These are phyloP conservation scores for Bipolaris oryzae DNA, from an alignment of 2,329 filamentous ascomycete species.

Conservation along the genomic window DNA sequence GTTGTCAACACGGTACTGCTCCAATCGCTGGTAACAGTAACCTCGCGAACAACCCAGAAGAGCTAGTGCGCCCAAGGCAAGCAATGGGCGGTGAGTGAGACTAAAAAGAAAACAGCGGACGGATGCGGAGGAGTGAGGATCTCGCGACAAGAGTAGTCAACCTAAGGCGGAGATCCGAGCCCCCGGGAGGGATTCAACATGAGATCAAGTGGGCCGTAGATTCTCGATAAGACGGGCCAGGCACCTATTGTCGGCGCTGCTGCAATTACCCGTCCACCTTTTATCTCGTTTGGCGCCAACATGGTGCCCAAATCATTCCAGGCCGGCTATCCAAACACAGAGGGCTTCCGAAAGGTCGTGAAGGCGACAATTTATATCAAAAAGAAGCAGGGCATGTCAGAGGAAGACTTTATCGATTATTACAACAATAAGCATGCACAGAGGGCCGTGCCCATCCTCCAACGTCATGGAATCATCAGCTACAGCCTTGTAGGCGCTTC, in stretches of 20 bases:
- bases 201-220: conserved; percentile 11
- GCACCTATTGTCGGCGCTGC: conserved; percentile 6
- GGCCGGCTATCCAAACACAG: conserved; percentile 53
- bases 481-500: conserved; percentile 51
- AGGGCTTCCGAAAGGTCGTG: conserved; percentile 55
- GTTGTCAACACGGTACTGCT: conserved; percentile 8
- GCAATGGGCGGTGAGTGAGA: conserved; percentile 29
- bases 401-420: conserved; percentile 53
- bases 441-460: conserved; percentile 52
- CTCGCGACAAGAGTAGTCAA: conserved; percentile 5
- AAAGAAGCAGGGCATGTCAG: conserved; percentile 55
- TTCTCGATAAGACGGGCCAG: conserved; percentile 6
- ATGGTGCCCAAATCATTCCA: conserved; percentile 54
- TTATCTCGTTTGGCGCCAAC: conserved; percentile 28
- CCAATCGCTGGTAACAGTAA: conserved; percentile 4
- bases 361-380: conserved; percentile 55
- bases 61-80: conserved; percentile 3
- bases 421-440: conserved; percentile 55
- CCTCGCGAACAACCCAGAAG: conserved; percentile 10
- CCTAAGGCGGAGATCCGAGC: conserved; percentile 10
- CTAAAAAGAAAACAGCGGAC: conserved; percentile 18
- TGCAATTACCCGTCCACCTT: conserved; percentile 9
- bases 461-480: conserved; percentile 52
- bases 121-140: conserved; percentile 11
- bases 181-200: conserved; percentile 17